Evolutionary conservation across 2,329 filamentous ascomycete genomes (phyloP), one percentile per base, ranked within the genome.

Genomic region (Fusarium sp.): DNA sequence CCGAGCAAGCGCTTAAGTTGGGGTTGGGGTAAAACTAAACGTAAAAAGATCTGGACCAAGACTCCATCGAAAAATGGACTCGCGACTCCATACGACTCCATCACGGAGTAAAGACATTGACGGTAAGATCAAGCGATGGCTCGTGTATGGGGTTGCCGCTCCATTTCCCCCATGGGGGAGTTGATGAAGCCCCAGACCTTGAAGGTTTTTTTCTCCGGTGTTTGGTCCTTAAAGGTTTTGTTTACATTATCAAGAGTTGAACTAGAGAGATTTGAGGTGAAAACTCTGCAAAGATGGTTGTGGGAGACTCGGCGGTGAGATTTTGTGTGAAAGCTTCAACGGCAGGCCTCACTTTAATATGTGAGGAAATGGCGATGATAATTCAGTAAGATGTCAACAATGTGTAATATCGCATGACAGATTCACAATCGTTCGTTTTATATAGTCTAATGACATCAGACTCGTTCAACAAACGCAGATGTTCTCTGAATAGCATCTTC

Each of bases 51-150:
- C 62, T 51, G 40, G 62, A 38, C 38, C 45, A 25, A 18, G 8
- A 32, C 59, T 22, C 16, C 27, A 41, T 29, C 20, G 12, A 43
- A 30, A 27, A 46, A 20, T 27, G 27, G 32, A 20, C 22, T 60
- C 40, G 30, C 58, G 43, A 60, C 62, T 65, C 47, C 48, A 51
- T 49, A 8, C 8, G 48, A 22, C 30, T 38, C 32, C 45, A 65
- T 53, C 61, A n/a, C 40, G 53, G 45, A 32, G 34, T 27, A 24
- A 60, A 52, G 18, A 43, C 29, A 46, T 65, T n/a, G 40, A 32
- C 30, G 53, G 61, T 43, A 65, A 47, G 53, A 52, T 52, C 40
- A 65, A 65, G 40, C 61, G 61, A 65, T 65, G 41, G 61, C 61
- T 60, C 27, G 40, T 47, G 27, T 43, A 40, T 30, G 27, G 30